A percentile compares a stretch with the other conserved stretches of the same genome.
Evolutionary conservation across 1,139 yeast species (phyloP).

Genomic region (Lodderomyces beijingensis): DNA sequence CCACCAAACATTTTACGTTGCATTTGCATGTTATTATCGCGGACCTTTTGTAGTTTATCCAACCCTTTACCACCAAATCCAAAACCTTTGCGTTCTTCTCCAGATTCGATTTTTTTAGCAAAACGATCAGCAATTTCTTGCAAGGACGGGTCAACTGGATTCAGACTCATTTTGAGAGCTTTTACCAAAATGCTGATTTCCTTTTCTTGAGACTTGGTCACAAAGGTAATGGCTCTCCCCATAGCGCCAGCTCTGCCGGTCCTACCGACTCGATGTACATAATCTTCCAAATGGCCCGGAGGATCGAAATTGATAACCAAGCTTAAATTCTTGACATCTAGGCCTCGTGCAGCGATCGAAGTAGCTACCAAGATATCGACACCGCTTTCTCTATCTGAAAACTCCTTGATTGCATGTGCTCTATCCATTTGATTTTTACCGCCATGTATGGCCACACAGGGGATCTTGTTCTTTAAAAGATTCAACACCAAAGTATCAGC

Average conservation of each 20-base stretch:
- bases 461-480: slow-evolving; percentile 53
- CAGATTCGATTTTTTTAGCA: slow-evolving; percentile 58
- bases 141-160: slow-evolving; percentile 49
- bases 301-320: slow-evolving; percentile 85
- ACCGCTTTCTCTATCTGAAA: slow-evolving; percentile 51
- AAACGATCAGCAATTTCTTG: slow-evolving; percentile 53
- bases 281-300: slow-evolving; percentile 91
- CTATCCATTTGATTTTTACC: slow-evolving; percentile 89
- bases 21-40: slow-evolving; percentile 53
- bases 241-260: slow-evolving; percentile 87
- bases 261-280: slow-evolving; percentile 93
- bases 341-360: slow-evolving; percentile 90
- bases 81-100: slow-evolving; percentile 60
- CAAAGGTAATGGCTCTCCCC: slow-evolving; percentile 78
- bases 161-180: slow-evolving; percentile 57
- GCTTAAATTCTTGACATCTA: slow-evolving; percentile 80
- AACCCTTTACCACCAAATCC: slow-evolving; percentile 97
- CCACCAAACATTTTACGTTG: slow-evolving; percentile 40
- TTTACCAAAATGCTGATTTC: slow-evolving; percentile 69
- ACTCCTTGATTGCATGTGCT: slow-evolving; percentile 67
- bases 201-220: slow-evolving; percentile 61
- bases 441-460: slow-evolving; percentile 77
- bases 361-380: slow-evolving; percentile 76
- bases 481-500: slow-evolving; percentile 69
- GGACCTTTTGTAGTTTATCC: slow-evolving; percentile 67